Conservation (phyloP, 176 grass and related monocot genomes). For the Puya raimondii region DNA sequence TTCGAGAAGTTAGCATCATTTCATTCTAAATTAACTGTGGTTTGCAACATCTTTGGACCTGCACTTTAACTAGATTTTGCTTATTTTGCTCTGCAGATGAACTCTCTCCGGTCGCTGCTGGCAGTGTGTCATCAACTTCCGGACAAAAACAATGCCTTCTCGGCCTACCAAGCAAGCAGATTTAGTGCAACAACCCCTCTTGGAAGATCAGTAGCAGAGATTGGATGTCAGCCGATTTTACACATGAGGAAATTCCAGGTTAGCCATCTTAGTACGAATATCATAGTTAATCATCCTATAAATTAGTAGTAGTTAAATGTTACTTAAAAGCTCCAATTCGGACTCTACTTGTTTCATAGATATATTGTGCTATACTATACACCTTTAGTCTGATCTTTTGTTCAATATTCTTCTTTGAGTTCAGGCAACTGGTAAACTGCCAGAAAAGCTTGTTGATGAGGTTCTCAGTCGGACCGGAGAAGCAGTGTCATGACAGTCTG, state of each 20-base stretch:
- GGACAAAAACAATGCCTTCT: constrained; percentile 43
- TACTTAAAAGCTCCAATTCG: no score
- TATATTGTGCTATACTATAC: background rate
- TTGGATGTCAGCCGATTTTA: constrained; percentile 94
- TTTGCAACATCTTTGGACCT: background rate
- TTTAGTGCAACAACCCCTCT: constrained; percentile 71
- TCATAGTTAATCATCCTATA: no score
- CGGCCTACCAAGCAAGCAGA: constrained; percentile 53
- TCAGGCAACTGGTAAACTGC: constrained; percentile 66
- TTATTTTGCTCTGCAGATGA: constrained; percentile 59
- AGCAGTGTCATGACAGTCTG: constrained; percentile 11
- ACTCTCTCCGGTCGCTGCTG: constrained; percentile 64
- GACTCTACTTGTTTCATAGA: no score
- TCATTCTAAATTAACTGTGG: background rate
- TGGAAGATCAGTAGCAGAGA: constrained; percentile 77
- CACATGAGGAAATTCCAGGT: constrained; percentile 99
- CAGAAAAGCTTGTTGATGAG: constrained; percentile 61
- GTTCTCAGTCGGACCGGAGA: constrained; percentile 36
- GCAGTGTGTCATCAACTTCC: constrained; percentile 76
- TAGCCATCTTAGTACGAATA: background rate
- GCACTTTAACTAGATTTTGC: constrained; percentile 4
- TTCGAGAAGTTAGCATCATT: no score
- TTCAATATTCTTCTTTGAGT: constrained; percentile 20
- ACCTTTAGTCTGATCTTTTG: background rate
- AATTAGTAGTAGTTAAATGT: no score